Conservation (phyloP, 352 stramenopile genomes). For the Aphanomyces stellatus region DNA sequence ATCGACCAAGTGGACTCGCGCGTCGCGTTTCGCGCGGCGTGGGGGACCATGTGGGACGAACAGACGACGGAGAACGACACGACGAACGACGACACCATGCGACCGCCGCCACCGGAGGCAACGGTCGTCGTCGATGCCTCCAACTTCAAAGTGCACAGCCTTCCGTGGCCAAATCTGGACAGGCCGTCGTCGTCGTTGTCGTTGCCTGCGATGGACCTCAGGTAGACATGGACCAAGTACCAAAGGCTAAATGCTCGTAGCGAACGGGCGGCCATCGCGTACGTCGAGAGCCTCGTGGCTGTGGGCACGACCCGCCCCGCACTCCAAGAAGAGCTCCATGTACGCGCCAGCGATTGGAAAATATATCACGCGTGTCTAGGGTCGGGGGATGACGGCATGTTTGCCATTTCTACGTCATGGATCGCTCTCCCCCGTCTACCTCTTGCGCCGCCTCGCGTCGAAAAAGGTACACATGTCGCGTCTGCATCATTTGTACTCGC, state of each 20-base stretch:
- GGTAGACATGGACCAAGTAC: neutral
- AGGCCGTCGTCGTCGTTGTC: too few relatives aligned
- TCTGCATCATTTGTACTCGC: neutral
- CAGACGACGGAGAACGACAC: too few relatives aligned
- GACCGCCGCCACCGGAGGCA: too few relatives aligned
- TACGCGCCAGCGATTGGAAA: neutral
- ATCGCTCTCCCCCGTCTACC: neutral
- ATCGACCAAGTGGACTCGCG: neutral
- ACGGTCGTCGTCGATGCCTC: too few relatives aligned
- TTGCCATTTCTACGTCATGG: constrained; percentile 4
- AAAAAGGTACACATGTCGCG: too few relatives aligned
- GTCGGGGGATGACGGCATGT: neutral
- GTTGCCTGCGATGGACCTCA: neutral
- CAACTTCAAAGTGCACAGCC: neutral
- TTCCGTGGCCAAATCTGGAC: neutral
- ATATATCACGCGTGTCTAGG: neutral
- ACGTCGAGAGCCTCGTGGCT: neutral
- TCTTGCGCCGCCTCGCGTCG: too few relatives aligned
- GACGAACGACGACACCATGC: too few relatives aligned
- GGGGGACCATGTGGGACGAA: too few relatives aligned
- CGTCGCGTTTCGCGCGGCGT: neutral
- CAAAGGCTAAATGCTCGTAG: too few relatives aligned
- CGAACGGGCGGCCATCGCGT: neutral
- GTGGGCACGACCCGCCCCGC: neutral
- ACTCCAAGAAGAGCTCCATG: constrained; percentile 4